Base-by-base conservation (phyloP, 2,329 filamentous ascomycete genomes). In the Pseudocercospora pini-densiflorae region DNA sequence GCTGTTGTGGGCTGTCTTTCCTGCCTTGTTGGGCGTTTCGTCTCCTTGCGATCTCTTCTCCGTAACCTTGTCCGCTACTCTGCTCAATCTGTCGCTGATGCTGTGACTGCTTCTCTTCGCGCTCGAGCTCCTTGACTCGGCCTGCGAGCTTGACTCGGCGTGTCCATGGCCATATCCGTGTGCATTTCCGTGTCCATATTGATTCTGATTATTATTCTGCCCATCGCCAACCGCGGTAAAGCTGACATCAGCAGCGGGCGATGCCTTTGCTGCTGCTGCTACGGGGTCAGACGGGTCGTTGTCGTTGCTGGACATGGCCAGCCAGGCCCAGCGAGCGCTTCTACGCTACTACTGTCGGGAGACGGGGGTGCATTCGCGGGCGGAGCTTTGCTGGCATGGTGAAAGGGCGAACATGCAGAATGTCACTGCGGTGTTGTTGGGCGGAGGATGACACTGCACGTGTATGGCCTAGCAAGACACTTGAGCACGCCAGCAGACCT, bases 131-230 rank as follows among this genome's bases (percentile, higher is more conserved):
- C 70, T 64, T 51, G 74, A 76, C 67, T 71, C 71, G 49, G 71
- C 71, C 29, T 68, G 66, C 43, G 72, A 73, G 61, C 71, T 72
- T 3, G 71, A 71, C 47, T 75, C 73, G 61, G 67, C 72, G 65
- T 75, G 65, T 23, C 67, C 68, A 19, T 43, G 16, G 40, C 40
- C 40, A 19, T n/a, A n/a, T 40, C 14, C 36, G 1, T 16, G 4
- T 40, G 14, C 14, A 4, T n/a, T 16, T n/a, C 36, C 36, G 16
- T 40, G n/a, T 19, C n/a, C 16, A 43, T 43, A n/a, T 6, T 43
- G 40, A 43, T 43, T 43, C 40, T 19, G 40, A 19, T 19, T 7
- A 19, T 43, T n/a, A 8, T 43, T 43, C 40, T 43, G 40, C 40
- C 40, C 40, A 49, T 71, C 61, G 40, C 67, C 61, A 45, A 67